phyloP scores from a whole-genome alignment of 2,329 filamentous ascomycete genomes.

The Hirsutella minnesotensis region DNA sequence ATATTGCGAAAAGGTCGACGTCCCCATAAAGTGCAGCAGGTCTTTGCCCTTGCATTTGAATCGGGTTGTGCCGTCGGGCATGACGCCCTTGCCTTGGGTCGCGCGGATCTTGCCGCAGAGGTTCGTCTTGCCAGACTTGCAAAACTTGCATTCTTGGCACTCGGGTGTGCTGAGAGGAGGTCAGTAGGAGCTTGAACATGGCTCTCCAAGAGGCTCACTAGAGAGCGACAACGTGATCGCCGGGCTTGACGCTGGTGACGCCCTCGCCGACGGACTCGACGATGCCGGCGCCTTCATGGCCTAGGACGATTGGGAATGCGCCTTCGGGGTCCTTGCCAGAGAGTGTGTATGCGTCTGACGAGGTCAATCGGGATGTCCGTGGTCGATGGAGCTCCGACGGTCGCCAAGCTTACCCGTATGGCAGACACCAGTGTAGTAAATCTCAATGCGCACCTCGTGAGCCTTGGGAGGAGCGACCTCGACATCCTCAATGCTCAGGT shows the following conservation, averaged over 20 bases:
- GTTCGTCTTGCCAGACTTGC: slow-evolving; percentile 98
- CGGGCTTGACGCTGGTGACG: slow-evolving; percentile 86
- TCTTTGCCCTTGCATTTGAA: slow-evolving; percentile 94
- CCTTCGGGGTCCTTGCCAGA: slow-evolving; percentile 97
- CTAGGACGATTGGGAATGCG: slow-evolving; percentile 78
- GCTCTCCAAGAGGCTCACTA: too few species aligned
- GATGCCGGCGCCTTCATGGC: slow-evolving; percentile 83
- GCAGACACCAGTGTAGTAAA: slow-evolving; percentile 97
- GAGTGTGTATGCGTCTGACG: slow-evolving; percentile 76
- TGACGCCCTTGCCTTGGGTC: slow-evolving; percentile 89
- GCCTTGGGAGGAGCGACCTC: slow-evolving; percentile 83
- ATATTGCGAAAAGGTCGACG: slow-evolving; percentile 97
- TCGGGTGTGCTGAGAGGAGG: slow-evolving; percentile 64
- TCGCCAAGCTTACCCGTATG: slow-evolving; percentile 60
- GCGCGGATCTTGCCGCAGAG: slow-evolving; percentile 97
- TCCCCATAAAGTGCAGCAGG: slow-evolving; percentile 97
- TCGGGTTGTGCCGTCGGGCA: slow-evolving; percentile 92
- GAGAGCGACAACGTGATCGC: slow-evolving; percentile 82
- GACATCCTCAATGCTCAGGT: slow-evolving; percentile 79
- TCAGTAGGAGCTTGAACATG: neutral
- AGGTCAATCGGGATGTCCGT: slow-evolving; percentile 2
- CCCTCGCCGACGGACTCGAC: slow-evolving; percentile 92
- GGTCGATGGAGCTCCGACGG: neutral
- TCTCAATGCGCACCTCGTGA: slow-evolving; percentile 91
- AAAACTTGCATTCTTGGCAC: slow-evolving; percentile 98